Evolutionary conservation across 2,329 filamentous ascomycete genomes (phyloP).

Genomic region (Sporothrix humicola): DNA sequence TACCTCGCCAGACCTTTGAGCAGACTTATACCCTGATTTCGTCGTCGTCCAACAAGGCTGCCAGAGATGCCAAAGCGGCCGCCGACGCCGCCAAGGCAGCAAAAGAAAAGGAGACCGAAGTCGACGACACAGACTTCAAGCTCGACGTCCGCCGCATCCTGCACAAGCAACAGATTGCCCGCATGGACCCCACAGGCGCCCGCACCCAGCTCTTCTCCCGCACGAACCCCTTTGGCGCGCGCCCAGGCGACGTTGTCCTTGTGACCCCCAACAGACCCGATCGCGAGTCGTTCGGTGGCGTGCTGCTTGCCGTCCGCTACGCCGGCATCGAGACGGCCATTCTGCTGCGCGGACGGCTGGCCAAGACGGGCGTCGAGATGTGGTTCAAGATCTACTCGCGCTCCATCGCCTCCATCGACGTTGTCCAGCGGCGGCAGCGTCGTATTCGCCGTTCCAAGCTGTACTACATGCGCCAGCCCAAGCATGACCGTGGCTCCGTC

Average conservation of each 20-base stretch:
- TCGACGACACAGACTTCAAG: conserved; percentile 1
- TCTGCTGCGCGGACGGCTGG: conserved; percentile 82
- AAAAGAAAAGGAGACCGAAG: not conserved
- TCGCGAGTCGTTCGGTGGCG: conserved; percentile 87
- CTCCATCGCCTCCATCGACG: conserved; percentile 86
- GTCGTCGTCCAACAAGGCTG: too few relatives aligned
- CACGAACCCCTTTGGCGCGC: conserved; percentile 76
- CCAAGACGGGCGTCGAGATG: conserved; percentile 90
- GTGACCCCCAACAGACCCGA: conserved; percentile 79
- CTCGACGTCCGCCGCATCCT: conserved; percentile 69
- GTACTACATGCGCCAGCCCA: conserved; percentile 87
- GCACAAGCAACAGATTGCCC: conserved; percentile 69
- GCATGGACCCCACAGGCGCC: conserved; percentile 83
- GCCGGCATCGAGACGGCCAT: conserved; percentile 90
- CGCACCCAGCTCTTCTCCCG: conserved; percentile 81
- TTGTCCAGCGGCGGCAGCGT: conserved; percentile 85
- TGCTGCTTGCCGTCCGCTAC: conserved; percentile 83
- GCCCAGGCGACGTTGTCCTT: conserved; percentile 88
- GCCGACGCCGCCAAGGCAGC: conserved; percentile 28
- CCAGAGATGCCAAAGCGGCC: not conserved
- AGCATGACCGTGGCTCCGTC: conserved; percentile 86
- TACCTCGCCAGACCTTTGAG: conserved; percentile 2
- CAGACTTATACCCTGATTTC: too few relatives aligned
- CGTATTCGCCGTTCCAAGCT: conserved; percentile 84
- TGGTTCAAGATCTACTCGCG: conserved; percentile 96